A percentile compares a stretch with the other conserved stretches of the same genome.
phyloP scores from a whole-genome alignment of 2,329 filamentous ascomycete genomes.

The Aspergillus ibericus region DNA sequence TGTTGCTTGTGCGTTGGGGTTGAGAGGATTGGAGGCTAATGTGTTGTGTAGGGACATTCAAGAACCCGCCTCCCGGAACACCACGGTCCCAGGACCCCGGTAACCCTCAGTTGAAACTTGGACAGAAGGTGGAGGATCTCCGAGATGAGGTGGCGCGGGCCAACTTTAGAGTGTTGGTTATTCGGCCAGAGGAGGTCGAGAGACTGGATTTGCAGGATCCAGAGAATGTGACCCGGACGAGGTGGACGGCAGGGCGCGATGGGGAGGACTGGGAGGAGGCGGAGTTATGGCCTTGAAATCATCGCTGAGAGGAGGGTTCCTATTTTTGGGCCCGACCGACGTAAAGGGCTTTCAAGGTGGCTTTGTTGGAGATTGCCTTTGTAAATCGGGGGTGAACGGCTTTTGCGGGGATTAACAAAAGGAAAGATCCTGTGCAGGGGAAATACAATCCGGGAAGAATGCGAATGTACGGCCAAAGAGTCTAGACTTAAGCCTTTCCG shows the following conservation, averaged over 20 bases:
- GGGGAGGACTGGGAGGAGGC: conserved; percentile 62
- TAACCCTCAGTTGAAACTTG: conserved; percentile 49
- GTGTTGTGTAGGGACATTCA: conserved; percentile 60
- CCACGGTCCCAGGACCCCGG: conserved; percentile 55
- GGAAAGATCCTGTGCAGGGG: no score
- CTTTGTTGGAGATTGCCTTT: no score
- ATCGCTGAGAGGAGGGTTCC: no score
- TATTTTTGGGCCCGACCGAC: neutral
- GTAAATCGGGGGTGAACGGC: no score
- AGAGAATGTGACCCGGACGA: conserved; percentile 62
- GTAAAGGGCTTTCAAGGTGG: no score
- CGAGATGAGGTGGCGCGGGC: conserved; percentile 67
- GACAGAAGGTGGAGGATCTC: conserved; percentile 68
- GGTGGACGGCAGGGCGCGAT: conserved; percentile 61
- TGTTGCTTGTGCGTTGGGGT: neutral
- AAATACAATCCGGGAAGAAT: no score
- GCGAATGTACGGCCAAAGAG: no score
- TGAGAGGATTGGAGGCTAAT: neutral
- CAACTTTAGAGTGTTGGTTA: conserved; percentile 85
- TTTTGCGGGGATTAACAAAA: no score
- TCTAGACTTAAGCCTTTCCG: no score
- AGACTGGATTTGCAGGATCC: conserved; percentile 69
- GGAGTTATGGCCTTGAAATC: conserved; percentile 64
- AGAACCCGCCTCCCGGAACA: conserved; percentile 68
- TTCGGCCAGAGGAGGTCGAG: conserved; percentile 78